phyloP scores from a whole-genome alignment of 2,329 filamentous ascomycete species.

The Diaporthe citrichinensis region DNA sequence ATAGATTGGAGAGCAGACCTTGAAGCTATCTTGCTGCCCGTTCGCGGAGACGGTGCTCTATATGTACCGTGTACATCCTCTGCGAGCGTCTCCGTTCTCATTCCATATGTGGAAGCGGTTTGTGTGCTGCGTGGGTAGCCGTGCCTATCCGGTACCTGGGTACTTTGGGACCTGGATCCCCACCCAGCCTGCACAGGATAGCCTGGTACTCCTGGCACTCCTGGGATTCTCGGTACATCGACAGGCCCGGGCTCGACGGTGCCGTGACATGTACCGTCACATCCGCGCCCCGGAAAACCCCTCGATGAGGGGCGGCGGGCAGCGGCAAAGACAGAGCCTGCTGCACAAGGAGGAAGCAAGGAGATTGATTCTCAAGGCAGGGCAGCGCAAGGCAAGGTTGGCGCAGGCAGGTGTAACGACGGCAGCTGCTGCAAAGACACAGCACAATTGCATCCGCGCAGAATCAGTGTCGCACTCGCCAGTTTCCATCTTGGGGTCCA shows the following conservation, averaged over 20 bases:
- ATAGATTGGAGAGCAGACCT: background rate
- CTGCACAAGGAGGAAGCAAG: background rate
- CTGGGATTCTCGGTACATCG: slow-evolving; percentile 2
- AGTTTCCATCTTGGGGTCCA: background rate
- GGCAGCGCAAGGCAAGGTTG: background rate
- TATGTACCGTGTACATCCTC: background rate
- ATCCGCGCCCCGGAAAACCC: slow-evolving; percentile 30
- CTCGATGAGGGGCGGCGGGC: slow-evolving; percentile 29
- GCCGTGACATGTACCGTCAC: slow-evolving; percentile 28
- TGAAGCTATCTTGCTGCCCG: background rate
- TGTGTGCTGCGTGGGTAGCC: background rate
- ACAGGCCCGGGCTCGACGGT: slow-evolving; percentile 10
- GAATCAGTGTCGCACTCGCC: slow-evolving; percentile 10
- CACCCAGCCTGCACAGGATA: background rate
- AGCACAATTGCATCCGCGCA: background rate
- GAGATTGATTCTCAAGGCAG: slow-evolving; percentile 1
- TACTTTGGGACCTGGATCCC: background rate
- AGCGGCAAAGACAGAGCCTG: slow-evolving; percentile 16
- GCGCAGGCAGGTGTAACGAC: background rate
- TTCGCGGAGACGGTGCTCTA: background rate
- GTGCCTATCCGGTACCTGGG: slow-evolving; percentile 7
- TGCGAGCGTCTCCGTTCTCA: background rate
- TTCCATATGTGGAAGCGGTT: background rate
- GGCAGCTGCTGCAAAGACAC: background rate
- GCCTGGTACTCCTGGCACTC: background rate